These are phyloP conservation scores for Cercospora sesami DNA, from an alignment of 2,329 filamentous ascomycete species.

Conservation along the genomic window DNA sequence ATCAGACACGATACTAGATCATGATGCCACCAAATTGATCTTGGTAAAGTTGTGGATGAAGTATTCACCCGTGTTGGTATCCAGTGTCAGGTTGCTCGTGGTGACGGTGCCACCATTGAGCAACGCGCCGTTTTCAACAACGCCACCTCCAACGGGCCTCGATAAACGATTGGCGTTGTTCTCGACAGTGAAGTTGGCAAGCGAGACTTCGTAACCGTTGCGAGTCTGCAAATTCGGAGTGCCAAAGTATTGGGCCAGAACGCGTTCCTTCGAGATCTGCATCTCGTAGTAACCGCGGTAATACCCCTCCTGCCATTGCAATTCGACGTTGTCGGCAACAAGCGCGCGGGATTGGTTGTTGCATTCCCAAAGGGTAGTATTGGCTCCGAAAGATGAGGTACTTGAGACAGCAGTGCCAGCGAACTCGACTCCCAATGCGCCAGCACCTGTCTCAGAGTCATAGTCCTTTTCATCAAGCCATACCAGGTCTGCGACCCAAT, in stretches of 20 bases:
- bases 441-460: conserved; percentile 42
- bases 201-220: conserved; percentile 62
- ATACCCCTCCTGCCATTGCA: conserved; percentile 71
- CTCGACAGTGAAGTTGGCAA: conserved; percentile 68
- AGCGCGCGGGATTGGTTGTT: conserved; percentile 49
- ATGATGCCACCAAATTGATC: conserved; percentile 4
- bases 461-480: conserved; percentile 45
- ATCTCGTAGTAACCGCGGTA: conserved; percentile 72
- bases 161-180: conserved; percentile 59
- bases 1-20: neutral
- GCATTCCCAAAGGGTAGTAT: conserved; percentile 54
- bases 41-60: conserved; percentile 19
- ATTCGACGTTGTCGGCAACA: conserved; percentile 55
- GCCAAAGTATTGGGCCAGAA: conserved; percentile 64
- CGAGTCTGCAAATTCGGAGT: conserved; percentile 58
- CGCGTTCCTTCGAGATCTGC: conserved; percentile 54
- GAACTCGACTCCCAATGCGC: conserved; percentile 48
- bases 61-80: conserved; percentile 29
- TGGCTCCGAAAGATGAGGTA: conserved; percentile 55
- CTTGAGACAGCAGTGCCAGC: conserved; percentile 66
- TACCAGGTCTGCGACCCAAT: conserved; percentile 52
- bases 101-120: conserved; percentile 43
- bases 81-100: conserved; percentile 31
- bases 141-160: conserved; percentile 49
- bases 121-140: conserved; percentile 57